Base-by-base conservation (phyloP, 805 yeast species). In the Helenozyma rhizophorensis region DNA sequence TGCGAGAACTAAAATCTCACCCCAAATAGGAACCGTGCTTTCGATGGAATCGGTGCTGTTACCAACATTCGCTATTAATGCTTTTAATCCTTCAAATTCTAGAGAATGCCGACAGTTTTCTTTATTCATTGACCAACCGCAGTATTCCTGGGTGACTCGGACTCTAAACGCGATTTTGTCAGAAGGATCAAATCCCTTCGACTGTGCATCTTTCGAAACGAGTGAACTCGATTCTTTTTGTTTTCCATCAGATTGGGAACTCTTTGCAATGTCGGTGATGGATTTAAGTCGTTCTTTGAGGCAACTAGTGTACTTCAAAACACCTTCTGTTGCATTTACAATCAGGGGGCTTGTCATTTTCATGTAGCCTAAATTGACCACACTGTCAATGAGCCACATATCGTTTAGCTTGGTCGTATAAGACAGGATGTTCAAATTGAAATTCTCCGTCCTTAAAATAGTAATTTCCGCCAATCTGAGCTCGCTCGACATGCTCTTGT, bases 1-100 rank as follows among this genome's bases (percentile, higher is more conserved):
- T 1, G 72, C 59, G 1, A 78, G 76, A 5, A 74, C 36, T 0
- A 28, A 30, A 6, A 74, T 18, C 21, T 60, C 62, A 1, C 78
- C 78, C 37, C 52, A 49, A 2, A 61, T 48, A 1, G 59, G 62
- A 14, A 54, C 59, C 9, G 39, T 32, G 14, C 28, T 19, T 12
- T 30, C 39, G 3, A 10, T 22, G 7, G 14, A 19, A 2, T 13
- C n/a, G 9, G 25, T 32, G 8, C n/a, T 11, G 4, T 17, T 31
- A 7, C 27, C 39, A 11, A 26, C 26, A 23, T 47, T 42, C 1
- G 53, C 58, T 52, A 45, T 60, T 59, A 32, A 32, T 38, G 57
- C 25, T 1, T 52, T 40, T 4, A 56, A 27, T 2, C 56, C 60
- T 30, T 66, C 70, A 1, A 59, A 27, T 33, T 65, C 72, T 16